Evolutionary conservation across 192 early-diverging fungal genomes (phyloP), one percentile per base, ranked within the genome.

Genomic region (Umbelopsis isabellina): DNA sequence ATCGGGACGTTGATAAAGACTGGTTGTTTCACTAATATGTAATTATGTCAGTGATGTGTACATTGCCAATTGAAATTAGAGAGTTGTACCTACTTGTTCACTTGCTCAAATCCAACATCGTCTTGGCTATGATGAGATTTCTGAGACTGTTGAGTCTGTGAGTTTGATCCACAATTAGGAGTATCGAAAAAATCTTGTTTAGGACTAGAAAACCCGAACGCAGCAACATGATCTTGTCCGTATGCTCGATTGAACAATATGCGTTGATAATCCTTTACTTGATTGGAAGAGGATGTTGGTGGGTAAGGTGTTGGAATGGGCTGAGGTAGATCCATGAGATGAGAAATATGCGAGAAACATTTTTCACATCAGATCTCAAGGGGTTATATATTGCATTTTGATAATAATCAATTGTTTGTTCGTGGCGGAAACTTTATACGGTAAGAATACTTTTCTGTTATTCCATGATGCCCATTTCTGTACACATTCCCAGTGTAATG

Each of bases 221-320:
- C 13, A 35, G 55, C 11, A 33, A n/a, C 55, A 22, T 18, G 55
- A 16, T 35, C 13, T 20, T 61, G 55, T 15, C 55, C 27, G 55
- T 61, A 61, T 8, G 55, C 25, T 18, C 27, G 18, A 16, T 61
- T 61, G 55, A 61, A 61, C 15, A 61, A 12, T 30, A 61, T 61
- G 5, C 55, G 55, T 30, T 61, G 55, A 13, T 61, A 30, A 7
- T 61, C 55, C 33, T 61, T 61, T 25, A 22, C 21, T 16, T 35
- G 55, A 30, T 61, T 61, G 15, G 27, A 35, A 15, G 55, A 61
- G 27, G 2, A 33, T 35, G 55, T 37, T 11, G 55, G 55, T 7
- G 55, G 55, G 8, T 61, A 25, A 35, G 11, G 30, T 4, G 55
- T 61, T 61, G 4, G 27, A 7, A 8, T 16, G 25, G 55, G 55